Conservation (phyloP, 768 basidiomycete genomes). For the Russula virescens region DNA sequence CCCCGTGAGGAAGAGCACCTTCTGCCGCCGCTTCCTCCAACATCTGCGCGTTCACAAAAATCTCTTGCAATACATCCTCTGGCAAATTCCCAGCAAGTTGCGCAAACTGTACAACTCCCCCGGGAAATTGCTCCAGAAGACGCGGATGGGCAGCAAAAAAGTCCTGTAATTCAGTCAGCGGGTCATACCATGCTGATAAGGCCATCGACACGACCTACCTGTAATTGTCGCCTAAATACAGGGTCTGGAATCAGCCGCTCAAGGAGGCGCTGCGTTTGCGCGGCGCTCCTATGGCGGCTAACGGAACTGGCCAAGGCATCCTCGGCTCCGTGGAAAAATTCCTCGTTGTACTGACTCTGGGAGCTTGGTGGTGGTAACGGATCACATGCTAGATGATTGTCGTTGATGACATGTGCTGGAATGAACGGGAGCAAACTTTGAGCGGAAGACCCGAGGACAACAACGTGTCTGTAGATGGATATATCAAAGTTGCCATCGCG, state of each 20-base stretch:
- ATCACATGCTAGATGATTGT: constrained; percentile 69
- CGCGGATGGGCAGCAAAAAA: constrained; percentile 53
- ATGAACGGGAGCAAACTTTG: constrained; percentile 66
- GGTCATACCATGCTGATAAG: not conserved
- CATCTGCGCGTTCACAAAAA: constrained; percentile 17
- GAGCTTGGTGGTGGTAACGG: constrained; percentile 71
- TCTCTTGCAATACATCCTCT: constrained; percentile 19
- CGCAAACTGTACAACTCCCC: constrained; percentile 51
- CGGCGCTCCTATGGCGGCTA: constrained; percentile 34
- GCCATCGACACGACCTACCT: constrained; percentile 34
- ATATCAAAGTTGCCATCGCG: constrained; percentile 36
- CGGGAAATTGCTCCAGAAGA: constrained; percentile 53
- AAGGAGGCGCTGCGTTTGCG: constrained; percentile 48
- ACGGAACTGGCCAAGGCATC: constrained; percentile 38
- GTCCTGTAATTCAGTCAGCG: constrained; percentile 30
- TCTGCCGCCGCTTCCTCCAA: constrained; percentile 19
- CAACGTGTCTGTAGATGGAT: constrained; percentile 67
- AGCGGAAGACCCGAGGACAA: constrained; percentile 63
- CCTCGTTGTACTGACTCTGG: constrained; percentile 56
- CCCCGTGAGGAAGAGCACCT: constrained; percentile 17
- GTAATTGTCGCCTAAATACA: constrained; percentile 50
- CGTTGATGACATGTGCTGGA: constrained; percentile 47
- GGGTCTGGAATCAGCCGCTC: constrained; percentile 55
- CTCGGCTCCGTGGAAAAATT: constrained; percentile 68
- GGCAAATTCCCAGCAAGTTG: constrained; percentile 23